Percentiles rank a stretch among this genome's conserved stretches.
These are phyloP conservation scores for Albifimbria verrucaria DNA, from an alignment of 2,329 filamentous ascomycete genomes.

Conservation along the genomic window DNA sequence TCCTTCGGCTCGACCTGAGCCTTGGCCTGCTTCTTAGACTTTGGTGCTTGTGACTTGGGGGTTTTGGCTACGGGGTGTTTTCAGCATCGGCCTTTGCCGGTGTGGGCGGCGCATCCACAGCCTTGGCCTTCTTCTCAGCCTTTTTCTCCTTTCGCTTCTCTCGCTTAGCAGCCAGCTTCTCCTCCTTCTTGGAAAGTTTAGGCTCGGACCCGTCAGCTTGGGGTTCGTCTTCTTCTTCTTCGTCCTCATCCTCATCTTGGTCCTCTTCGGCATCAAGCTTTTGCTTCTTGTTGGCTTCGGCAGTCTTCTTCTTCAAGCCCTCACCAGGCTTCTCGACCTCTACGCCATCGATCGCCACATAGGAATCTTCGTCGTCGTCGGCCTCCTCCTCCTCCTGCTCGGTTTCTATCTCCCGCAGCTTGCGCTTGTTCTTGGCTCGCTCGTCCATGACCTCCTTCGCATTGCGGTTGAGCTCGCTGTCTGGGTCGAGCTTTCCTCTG, in stretches of 20 bases:
- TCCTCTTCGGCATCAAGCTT: slow-evolving; percentile 30
- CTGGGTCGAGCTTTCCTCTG: slow-evolving; percentile 85
- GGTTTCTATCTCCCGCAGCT: slow-evolving; percentile 63
- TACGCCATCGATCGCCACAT: slow-evolving; percentile 48
- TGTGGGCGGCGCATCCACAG: slow-evolving; percentile 13
- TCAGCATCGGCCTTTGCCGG: slow-evolving; percentile 16
- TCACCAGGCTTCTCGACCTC: slow-evolving; percentile 61
- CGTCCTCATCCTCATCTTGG: slow-evolving; percentile 31
- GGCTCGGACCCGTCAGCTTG: too few species aligned
- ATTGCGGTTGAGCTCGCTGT: slow-evolving; percentile 73
- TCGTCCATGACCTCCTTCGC: slow-evolving; percentile 94
- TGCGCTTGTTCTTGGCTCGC: slow-evolving; percentile 71
- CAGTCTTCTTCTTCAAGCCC: slow-evolving; percentile 51
- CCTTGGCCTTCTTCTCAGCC: slow-evolving; percentile 26
- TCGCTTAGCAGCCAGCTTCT: slow-evolving; percentile 48
- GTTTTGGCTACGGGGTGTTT: slow-evolving; percentile 11
- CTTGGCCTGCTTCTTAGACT: slow-evolving; percentile 24
- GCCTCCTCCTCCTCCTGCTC: slow-evolving; percentile 37
- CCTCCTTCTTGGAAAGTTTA: slow-evolving; percentile 51
- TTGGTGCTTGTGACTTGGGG: slow-evolving; percentile 12
- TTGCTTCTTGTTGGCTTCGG: slow-evolving; percentile 52
- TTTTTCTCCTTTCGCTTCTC: slow-evolving; percentile 42
- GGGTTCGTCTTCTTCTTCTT: too few species aligned
- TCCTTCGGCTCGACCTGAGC: neutral
- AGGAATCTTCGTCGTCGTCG: slow-evolving; percentile 43